phyloP scores from a whole-genome alignment of 805 yeast species.

The Saccharomycopsis fermentans region DNA sequence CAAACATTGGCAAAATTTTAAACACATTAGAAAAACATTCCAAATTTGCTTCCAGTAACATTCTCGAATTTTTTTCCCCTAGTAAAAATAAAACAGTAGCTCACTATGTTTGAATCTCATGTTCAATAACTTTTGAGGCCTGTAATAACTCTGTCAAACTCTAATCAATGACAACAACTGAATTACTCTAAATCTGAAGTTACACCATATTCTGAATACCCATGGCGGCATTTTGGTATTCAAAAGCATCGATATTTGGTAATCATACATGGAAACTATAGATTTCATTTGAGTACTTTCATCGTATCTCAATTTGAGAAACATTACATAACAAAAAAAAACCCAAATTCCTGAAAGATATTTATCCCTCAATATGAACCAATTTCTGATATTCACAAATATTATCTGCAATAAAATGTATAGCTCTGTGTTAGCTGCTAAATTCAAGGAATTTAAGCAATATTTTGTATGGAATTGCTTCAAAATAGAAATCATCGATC shows the following conservation, averaged over 20 bases:
- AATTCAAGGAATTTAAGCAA: conserved; percentile 33
- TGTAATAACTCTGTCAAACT: too few species aligned
- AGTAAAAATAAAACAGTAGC: too few species aligned
- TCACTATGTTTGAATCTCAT: too few species aligned
- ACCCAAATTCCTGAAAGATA: conserved; percentile 24
- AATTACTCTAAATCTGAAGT: conserved; percentile 2
- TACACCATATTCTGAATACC: conserved; percentile 14
- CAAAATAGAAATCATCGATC: conserved; percentile 24
- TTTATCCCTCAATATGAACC: conserved; percentile 23
- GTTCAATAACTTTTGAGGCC: too few species aligned
- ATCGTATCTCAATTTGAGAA: conserved; percentile 51
- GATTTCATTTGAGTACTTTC: conserved; percentile 46
- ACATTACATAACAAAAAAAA: conserved; percentile 35
- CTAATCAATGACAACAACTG: conserved; percentile 1
- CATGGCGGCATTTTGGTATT: conserved; percentile 29
- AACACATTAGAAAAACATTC: too few species aligned
- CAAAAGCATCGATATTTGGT: conserved; percentile 30
- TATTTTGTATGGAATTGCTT: conserved; percentile 28
- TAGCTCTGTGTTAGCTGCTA: conserved; percentile 41
- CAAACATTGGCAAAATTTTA: too few species aligned
- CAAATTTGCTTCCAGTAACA: too few species aligned
- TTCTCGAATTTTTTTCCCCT: too few species aligned
- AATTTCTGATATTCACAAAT: conserved; percentile 33
- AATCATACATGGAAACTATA: conserved; percentile 38
- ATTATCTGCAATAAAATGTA: conserved; percentile 31